These are phyloP conservation scores for Apiotrichum montevideense DNA, from an alignment of 1,284 basidiomycete species.

Conservation along the genomic window DNA sequence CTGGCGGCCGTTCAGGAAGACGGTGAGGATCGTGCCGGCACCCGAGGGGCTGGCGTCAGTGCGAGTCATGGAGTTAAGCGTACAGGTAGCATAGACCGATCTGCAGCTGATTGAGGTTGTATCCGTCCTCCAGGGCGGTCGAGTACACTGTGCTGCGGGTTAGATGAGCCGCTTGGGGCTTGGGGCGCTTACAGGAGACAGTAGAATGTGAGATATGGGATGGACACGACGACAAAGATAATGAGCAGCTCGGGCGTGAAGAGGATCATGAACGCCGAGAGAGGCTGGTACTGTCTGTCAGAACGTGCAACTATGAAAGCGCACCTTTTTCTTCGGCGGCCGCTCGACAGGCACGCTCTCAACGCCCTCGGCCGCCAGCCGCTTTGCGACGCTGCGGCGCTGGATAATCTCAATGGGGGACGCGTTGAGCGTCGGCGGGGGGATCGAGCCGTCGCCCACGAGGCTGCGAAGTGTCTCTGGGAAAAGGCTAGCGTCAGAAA, in stretches of 20 bases:
- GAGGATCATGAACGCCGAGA: slow-evolving; percentile 39
- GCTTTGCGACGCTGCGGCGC: slow-evolving; percentile 21
- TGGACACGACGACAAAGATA: slow-evolving; percentile 34
- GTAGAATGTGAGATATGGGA: slow-evolving; percentile 46
- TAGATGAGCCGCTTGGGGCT: background rate
- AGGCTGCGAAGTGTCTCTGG: slow-evolving; percentile 45
- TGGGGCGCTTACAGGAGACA: background rate
- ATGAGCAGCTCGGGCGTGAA: slow-evolving; percentile 40
- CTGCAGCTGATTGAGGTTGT: slow-evolving; percentile 37
- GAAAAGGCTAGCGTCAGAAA: slow-evolving; percentile 24
- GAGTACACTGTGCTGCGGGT: slow-evolving; percentile 34
- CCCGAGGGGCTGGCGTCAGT: slow-evolving; percentile 33
- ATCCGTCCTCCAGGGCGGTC: slow-evolving; percentile 37
- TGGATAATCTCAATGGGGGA: slow-evolving; percentile 26
- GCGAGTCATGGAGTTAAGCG: background rate
- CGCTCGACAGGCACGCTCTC: slow-evolving; percentile 25
- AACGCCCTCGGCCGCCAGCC: slow-evolving; percentile 14
- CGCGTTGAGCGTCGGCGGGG: slow-evolving; percentile 37
- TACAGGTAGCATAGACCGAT: slow-evolving; percentile 47
- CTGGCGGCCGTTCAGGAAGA: slow-evolving; percentile 37
- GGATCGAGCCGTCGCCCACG: slow-evolving; percentile 44
- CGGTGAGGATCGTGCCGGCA: slow-evolving; percentile 29
- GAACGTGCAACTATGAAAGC: background rate
- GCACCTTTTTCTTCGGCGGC: slow-evolving; percentile 27
- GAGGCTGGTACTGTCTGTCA: slow-evolving; percentile 31